Percentiles rank a stretch among this genome's conserved stretches.
These are phyloP conservation scores for Lophium mytilinum DNA, from an alignment of 495 filamentous ascomycete genomes.

Conservation along the genomic window DNA sequence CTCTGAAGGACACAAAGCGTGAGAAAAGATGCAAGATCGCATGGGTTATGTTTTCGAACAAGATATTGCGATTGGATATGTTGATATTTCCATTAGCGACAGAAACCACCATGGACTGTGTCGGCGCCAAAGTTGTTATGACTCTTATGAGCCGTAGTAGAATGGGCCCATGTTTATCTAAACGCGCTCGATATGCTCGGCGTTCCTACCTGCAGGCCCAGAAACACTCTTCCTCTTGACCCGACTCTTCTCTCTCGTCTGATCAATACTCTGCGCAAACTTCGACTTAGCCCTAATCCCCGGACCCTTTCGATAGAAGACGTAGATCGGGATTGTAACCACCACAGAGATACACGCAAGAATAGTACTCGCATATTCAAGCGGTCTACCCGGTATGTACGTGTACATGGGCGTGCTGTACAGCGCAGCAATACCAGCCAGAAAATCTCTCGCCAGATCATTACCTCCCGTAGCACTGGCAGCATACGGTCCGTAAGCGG, in stretches of 20 bases:
- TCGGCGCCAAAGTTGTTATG: too few species aligned
- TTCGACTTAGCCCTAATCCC: constrained; percentile 39
- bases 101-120: too few species aligned
- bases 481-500: constrained; percentile 25
- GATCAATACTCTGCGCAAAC: constrained; percentile 34
- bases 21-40: too few species aligned
- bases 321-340: constrained; percentile 41
- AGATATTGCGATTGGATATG: too few species aligned
- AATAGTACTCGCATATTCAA: constrained; percentile 40
- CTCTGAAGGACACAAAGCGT: too few species aligned
- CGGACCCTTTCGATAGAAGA: constrained; percentile 46
- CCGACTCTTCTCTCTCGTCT: constrained; percentile 4
- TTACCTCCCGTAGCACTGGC: constrained; percentile 25
- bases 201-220: background rate
- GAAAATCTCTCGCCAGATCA: constrained; percentile 25
- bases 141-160: too few species aligned
- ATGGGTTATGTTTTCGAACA: too few species aligned
- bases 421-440: constrained; percentile 24
- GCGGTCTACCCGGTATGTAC: constrained; percentile 25
- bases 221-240: constrained; percentile 14
- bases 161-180: too few species aligned
- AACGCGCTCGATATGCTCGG: background rate
- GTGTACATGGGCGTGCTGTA: constrained; percentile 21
- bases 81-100: too few species aligned
- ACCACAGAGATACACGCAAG: constrained; percentile 38